Evolutionary conservation across 169 alveolate genomes (phyloP), one percentile per base, ranked within the genome.

Genomic region (Eimeria sp.): DNA sequence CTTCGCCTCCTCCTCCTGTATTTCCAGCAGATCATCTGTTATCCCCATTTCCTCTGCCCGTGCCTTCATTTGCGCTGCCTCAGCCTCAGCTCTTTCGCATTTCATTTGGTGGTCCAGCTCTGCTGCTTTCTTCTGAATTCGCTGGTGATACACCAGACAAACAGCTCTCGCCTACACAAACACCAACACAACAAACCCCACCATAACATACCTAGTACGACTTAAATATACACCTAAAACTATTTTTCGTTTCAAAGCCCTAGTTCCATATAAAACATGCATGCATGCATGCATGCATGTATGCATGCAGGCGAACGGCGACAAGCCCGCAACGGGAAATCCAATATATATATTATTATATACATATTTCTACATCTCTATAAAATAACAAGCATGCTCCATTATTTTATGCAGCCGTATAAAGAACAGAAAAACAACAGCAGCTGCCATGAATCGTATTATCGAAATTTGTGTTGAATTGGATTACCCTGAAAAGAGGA

Each of bases 401-500:
- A n/a, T n/a, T n/a, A n/a, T n/a, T n/a, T n/a, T n/a, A n/a, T n/a
- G n/a, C n/a, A n/a, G n/a, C n/a, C n/a, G n/a, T n/a, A n/a, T n/a
- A n/a, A n/a, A n/a, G n/a, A n/a, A n/a, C n/a, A n/a, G n/a, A n/a
- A n/a, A n/a, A n/a, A n/a, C n/a, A n/a, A n/a, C n/a, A n/a, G n/a
- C n/a, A n/a, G n/a, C n/a, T n/a, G n/a, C n/a, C n/a, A n/a, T n/a
- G n/a, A n/a, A n/a, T n/a, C n/a, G n/a, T n/a, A n/a, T n/a, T n/a
- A n/a, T n/a, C 18, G 20, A 77, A n/a, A 1, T 77, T 18, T 8
- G 52, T 56, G 30, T 52, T 33, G 20, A n/a, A 33, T 27, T 0
- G 40, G 88, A 37, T 83, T 66, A 85, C 97, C 88, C 68, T 72
- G 58, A 88, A 95, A 82, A 64, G 49, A 30, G 97, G 97, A 10